A percentile compares a stretch with the other conserved stretches of the same genome.
Conservation (phyloP, 352 stramenopile genomes). For the Phytophthora europaea region DNA sequence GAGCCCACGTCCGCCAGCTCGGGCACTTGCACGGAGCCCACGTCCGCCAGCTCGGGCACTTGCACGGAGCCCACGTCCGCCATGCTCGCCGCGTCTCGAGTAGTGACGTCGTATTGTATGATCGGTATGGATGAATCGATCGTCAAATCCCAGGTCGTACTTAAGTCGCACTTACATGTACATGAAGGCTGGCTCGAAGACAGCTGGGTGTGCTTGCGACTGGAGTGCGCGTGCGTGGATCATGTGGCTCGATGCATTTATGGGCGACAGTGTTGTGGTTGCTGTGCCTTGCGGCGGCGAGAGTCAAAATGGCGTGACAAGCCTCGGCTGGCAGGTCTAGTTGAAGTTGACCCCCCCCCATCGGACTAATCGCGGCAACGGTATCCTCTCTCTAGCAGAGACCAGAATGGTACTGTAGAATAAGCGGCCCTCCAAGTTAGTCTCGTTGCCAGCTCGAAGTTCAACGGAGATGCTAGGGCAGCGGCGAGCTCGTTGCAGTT, state of each 20-base stretch:
- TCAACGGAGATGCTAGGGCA: slow-evolving; percentile 19
- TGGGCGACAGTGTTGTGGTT: background rate
- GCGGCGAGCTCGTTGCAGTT: slow-evolving; percentile 7
- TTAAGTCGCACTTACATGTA: background rate
- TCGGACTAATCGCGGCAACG: slow-evolving; percentile 14
- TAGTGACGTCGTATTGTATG: slow-evolving; percentile 26
- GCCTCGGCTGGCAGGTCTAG: background rate
- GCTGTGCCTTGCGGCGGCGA: background rate
- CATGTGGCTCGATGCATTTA: background rate
- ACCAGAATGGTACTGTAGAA: background rate
- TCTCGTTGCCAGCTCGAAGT: slow-evolving; percentile 11
- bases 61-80: slow-evolving; percentile 27
- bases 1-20: no score
- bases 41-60: slow-evolving; percentile 35
- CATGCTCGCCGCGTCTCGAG: slow-evolving; percentile 9
- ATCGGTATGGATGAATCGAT: background rate
- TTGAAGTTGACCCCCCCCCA: slow-evolving; percentile 14
- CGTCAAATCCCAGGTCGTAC: background rate
- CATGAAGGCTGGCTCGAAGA: background rate
- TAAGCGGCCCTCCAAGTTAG: background rate
- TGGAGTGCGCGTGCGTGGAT: no score
- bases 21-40: no score
- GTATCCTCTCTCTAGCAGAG: background rate
- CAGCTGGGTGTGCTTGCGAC: background rate
- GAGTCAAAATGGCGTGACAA: background rate